Evolutionary conservation across 257 asterid species (phyloP), one percentile per base, ranked within the genome.

Genomic region (Solanum virginianum): DNA sequence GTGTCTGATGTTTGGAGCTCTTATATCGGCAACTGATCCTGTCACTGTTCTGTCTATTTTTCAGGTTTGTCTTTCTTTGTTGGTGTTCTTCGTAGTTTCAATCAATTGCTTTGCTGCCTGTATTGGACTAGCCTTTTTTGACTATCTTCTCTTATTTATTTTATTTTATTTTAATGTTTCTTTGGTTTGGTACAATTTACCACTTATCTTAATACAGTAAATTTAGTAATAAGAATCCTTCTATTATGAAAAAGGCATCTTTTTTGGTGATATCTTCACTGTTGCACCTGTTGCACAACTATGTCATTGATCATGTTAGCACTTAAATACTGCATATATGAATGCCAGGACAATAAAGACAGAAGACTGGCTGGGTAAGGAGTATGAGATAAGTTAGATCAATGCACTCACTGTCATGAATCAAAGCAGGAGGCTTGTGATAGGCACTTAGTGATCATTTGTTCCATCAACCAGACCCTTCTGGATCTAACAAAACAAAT

Each of bases 1-100:
- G 87, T 97, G 99, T 86, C 91, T 97, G 91, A 97, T 97, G 98
- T 97, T 97, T 89, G 98, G 99, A 85, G 98, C 99, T 85, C 98
- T 97, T 83, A 97, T 97, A 90, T 97, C 98, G 15, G 98, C 98
- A 72, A 97, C 98, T 8, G 98, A 97, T 89, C 99, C 98, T 86
- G 99, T 95, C 88, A 97, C 98, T 32, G 99, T 97, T 85, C 89
- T 97, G 87, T 97, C 99, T 84, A 97, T 97, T 89, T 97, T 97
- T 90, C 98, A 97, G 98, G 98, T 97, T 83, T 54, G 56, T 83
- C 39, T 32, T 43, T 83, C 54, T 47, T 53, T 69, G 26, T 68
- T 83, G 54, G 5, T 1, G 13, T 47, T 69, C 81, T 51, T 51
- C 29, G 6, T 47, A 53, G 81, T 54, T 68, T 29, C 57, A 79